These are phyloP conservation scores for Coniella lustricola DNA, from an alignment of 2,329 filamentous ascomycete genomes.

Conservation along the genomic window DNA sequence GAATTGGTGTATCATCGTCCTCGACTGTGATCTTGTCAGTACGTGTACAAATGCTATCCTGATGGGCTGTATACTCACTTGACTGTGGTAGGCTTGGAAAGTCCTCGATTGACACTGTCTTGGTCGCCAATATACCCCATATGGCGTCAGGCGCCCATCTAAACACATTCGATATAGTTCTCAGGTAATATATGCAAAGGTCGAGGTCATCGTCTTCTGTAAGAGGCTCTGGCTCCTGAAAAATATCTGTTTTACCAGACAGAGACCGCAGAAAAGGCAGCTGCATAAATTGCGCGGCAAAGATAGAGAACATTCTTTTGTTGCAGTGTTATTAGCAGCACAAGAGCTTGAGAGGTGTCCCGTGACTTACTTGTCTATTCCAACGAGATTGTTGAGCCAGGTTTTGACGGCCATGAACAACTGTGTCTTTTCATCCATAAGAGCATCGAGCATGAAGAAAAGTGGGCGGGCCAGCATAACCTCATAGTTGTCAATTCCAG, in stretches of 20 bases:
- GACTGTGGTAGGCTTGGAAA: conserved; percentile 37
- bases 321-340: too few relatives aligned
- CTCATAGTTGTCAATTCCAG: conserved; percentile 57
- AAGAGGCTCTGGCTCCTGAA: conserved; percentile 29
- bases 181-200: conserved; percentile 71
- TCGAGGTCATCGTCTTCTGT: conserved; percentile 62
- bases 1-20: conserved; percentile 52
- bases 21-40: conserved; percentile 34
- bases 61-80: conserved; percentile 39
- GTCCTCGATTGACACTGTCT: conserved; percentile 42
- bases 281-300: conserved; percentile 50
- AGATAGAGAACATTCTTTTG: conserved; percentile 51
- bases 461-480: conserved; percentile 74
- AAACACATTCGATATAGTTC: conserved; percentile 66
- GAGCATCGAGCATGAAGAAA: conserved; percentile 71
- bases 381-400: conserved; percentile 67
- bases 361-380: conserved; percentile 52
- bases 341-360: not conserved
- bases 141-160: conserved; percentile 60
- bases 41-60: not conserved
- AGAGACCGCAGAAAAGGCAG: conserved; percentile 43
- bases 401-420: conserved; percentile 68
- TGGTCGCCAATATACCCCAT: conserved; percentile 64
- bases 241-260: conserved; percentile 19
- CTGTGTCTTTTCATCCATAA: conserved; percentile 66